Evolutionary conservation across 169 alveolate species (phyloP).

Genomic region (Babesia ovata): DNA sequence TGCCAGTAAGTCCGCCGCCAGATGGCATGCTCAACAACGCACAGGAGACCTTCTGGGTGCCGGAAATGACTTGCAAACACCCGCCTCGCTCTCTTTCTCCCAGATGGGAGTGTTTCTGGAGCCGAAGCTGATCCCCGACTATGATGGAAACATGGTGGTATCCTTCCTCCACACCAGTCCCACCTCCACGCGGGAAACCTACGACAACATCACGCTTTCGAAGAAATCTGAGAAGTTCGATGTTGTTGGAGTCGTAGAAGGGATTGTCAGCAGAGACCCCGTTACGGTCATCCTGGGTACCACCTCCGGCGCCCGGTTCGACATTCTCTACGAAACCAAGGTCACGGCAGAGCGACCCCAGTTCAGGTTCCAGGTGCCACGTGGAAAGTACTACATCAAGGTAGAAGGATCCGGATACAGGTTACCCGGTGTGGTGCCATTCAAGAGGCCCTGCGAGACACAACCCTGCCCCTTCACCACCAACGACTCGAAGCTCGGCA

Average conservation of each 20-base stretch:
- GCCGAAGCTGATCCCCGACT: conserved; percentile 52
- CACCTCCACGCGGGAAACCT: conserved; percentile 34
- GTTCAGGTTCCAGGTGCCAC: conserved; percentile 64
- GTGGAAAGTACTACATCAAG: conserved; percentile 72
- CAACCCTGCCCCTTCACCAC: conserved; percentile 52
- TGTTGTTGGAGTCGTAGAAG: conserved; percentile 69
- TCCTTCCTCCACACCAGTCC: conserved; percentile 58
- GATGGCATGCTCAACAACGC: neutral
- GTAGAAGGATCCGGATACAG: conserved; percentile 72
- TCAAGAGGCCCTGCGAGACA: conserved; percentile 65
- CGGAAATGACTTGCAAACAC: neutral
- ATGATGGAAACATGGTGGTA: conserved; percentile 30
- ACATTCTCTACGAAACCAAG: conserved; percentile 60
- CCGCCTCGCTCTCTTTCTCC: conserved; percentile 25
- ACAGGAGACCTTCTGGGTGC: neutral
- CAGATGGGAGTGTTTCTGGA: conserved; percentile 53
- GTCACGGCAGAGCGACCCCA: conserved; percentile 36
- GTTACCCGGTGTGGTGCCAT: conserved; percentile 70
- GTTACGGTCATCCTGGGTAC: conserved; percentile 77
- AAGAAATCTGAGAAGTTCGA: conserved; percentile 11
- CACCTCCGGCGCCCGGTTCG: conserved; percentile 70
- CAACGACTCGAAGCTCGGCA: conserved; percentile 19
- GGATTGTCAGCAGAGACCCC: conserved; percentile 68
- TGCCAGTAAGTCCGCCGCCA: neutral
- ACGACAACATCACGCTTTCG: conserved; percentile 45